Evolutionary conservation across 352 stramenopile genomes (phyloP), one percentile per base, ranked within the genome.

Genomic region (Phytophthora chlamydospora): DNA sequence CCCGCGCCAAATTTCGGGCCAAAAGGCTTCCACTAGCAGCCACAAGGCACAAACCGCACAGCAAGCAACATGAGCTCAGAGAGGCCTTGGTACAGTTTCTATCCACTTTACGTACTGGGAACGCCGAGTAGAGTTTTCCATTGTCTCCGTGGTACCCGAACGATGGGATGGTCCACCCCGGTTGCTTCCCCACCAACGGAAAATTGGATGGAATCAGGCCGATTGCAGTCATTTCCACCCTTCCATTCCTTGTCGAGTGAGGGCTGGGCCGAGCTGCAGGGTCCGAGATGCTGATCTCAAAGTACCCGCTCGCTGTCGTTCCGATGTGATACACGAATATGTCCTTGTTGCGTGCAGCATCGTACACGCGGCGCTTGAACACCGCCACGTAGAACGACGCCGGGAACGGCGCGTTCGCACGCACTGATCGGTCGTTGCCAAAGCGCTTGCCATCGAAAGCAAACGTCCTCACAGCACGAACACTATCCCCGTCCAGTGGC

Each of bases 91-190:
- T 27, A 6, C 24, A 27, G 24, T 27, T 27, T 27, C 24, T 27
- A 27, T 27, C 24, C 24, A 6, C 24, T 27, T 27, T 40, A 71
- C 88, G 77, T 52, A 66, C 68, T 17, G 65, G 60, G 27, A 73
- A 71, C 14, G 77, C 54, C 12, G 75, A 71, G 56, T 90, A 94
- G 2, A 89, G 62, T 42, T 82, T 66, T 7, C 85, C 85, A 38
- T 92, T 85, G 46, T 94, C 85, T 35, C 85, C 82, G 46, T 94
- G 85, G 57, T 93, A 94, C 5, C 85, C 85, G 40, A 78, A 84
- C n/a, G 85, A 94, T 16, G 77, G 19, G 5, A 46, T 35, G 9
- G 75, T 77, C 85, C 85, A 94, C 3, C 85, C 85, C 2, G 85
- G 85, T 46, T 92, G 83, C 27, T 84, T 80, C 9, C 70, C 77